Percentiles rank a stretch among this genome's conserved stretches.
phyloP scores from a whole-genome alignment of 2,329 filamentous ascomycete species.

The Westerdykella aurantiaca region DNA sequence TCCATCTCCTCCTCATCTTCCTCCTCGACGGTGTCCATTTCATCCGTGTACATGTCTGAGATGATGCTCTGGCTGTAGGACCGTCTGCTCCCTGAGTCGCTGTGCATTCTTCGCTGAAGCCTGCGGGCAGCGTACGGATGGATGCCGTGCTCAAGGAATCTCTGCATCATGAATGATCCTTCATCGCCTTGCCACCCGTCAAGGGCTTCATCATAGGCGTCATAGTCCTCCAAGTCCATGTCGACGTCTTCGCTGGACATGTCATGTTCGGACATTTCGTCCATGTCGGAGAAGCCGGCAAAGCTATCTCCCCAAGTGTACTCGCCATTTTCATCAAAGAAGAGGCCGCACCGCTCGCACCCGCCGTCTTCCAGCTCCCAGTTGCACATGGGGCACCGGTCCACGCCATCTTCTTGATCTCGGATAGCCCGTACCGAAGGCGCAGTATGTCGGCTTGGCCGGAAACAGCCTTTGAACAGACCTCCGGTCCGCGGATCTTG shows the following conservation, averaged over 20 bases:
- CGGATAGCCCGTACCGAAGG: constrained; percentile 40
- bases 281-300: constrained; percentile 43
- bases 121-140: constrained; percentile 17
- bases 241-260: constrained; percentile 39
- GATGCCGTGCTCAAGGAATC: constrained; percentile 26
- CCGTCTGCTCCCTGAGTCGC: constrained; percentile 37
- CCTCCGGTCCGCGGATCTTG: constrained; percentile 47
- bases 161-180: constrained; percentile 30
- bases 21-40: constrained; percentile 41
- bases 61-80: constrained; percentile 39
- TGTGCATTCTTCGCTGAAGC: constrained; percentile 35
- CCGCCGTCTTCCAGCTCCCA: constrained; percentile 59
- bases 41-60: constrained; percentile 37
- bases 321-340: constrained; percentile 46
- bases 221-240: constrained; percentile 38
- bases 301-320: constrained; percentile 36
- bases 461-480: constrained; percentile 59
- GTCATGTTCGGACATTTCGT: constrained; percentile 38
- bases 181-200: constrained; percentile 29
- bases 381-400: constrained; percentile 57
- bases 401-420: constrained; percentile 55
- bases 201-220: constrained; percentile 28
- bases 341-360: constrained; percentile 51
- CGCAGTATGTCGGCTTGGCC: constrained; percentile 18
- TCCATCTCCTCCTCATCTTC: constrained; percentile 37